Percentiles rank a stretch among this genome's conserved stretches.
Conservation (phyloP, 176 grass and related monocot genomes). For the Lolium multiflorum region DNA sequence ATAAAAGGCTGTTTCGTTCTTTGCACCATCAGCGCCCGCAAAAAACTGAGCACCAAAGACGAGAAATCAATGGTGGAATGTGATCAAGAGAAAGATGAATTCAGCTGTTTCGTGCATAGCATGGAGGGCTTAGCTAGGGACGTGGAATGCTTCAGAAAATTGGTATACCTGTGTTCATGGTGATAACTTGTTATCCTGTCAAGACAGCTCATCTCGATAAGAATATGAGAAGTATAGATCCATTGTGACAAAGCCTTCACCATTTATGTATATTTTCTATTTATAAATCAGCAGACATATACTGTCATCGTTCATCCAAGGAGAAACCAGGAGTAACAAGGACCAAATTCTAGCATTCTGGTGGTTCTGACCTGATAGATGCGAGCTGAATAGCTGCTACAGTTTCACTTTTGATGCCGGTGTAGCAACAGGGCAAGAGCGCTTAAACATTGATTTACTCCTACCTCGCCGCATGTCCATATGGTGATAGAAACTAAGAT, state of each 20-base stretch:
- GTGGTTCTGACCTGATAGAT: background rate
- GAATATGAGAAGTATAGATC: background rate
- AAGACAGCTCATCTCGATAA: background rate
- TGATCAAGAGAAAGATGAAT: background rate
- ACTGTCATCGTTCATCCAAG: background rate
- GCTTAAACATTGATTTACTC: background rate
- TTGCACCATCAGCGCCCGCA: background rate
- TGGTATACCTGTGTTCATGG: constrained; percentile 1
- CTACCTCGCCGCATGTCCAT: background rate
- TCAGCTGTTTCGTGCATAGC: background rate
- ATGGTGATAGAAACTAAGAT: background rate
- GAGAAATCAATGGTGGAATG: background rate
- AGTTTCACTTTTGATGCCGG: background rate
- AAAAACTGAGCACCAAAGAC: background rate
- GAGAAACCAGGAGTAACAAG: background rate
- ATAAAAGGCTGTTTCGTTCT: background rate
- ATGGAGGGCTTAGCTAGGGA: background rate
- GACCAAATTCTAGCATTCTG: background rate
- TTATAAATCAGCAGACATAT: background rate
- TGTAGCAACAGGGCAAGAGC: too few relatives aligned
- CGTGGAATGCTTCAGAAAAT: background rate
- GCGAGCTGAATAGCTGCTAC: background rate
- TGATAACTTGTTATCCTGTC: background rate
- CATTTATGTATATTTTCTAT: background rate
- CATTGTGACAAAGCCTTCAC: background rate